phyloP scores from a whole-genome alignment of 495 filamentous ascomycete species.

The Penicillium chermesinum region DNA sequence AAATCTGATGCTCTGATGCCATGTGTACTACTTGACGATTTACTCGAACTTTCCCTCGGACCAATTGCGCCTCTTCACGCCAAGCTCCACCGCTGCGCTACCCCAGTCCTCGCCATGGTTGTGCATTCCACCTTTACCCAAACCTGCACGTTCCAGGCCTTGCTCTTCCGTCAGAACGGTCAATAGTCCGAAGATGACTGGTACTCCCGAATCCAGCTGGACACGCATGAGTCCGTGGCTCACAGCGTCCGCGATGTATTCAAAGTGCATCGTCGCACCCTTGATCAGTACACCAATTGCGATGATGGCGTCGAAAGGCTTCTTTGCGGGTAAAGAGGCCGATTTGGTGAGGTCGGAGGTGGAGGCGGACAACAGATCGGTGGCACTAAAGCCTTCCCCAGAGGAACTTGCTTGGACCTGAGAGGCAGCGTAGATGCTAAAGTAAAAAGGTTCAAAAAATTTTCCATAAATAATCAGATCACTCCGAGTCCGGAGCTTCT shows the following conservation, averaged over 20 bases:
- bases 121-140: conserved; percentile 54
- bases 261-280: conserved; percentile 97
- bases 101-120: conserved; percentile 92
- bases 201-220: conserved; percentile 79
- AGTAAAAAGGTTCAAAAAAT: neutral
- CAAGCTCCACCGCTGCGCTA: conserved; percentile 51
- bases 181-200: conserved; percentile 88
- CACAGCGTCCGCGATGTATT: conserved; percentile 92
- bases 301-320: conserved; percentile 86
- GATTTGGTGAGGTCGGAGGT: conserved; percentile 54
- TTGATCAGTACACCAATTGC: conserved; percentile 97
- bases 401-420: conserved; percentile 70
- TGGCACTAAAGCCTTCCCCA: conserved; percentile 56
- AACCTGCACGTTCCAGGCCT: conserved; percentile 76
- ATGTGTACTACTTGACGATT: conserved; percentile 2
- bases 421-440: conserved; percentile 77
- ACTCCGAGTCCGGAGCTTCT: no score
- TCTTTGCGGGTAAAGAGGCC: conserved; percentile 29
- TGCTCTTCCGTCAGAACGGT: conserved; percentile 88
- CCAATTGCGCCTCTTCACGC: conserved; percentile 42
- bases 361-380: conserved; percentile 71
- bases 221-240: conserved; percentile 91
- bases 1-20: conserved; percentile 15
- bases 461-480: neutral
- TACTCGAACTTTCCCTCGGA: conserved; percentile 41